phyloP scores from a whole-genome alignment of 164 flowering plant species.

The Euptelea pleiosperma region DNA sequence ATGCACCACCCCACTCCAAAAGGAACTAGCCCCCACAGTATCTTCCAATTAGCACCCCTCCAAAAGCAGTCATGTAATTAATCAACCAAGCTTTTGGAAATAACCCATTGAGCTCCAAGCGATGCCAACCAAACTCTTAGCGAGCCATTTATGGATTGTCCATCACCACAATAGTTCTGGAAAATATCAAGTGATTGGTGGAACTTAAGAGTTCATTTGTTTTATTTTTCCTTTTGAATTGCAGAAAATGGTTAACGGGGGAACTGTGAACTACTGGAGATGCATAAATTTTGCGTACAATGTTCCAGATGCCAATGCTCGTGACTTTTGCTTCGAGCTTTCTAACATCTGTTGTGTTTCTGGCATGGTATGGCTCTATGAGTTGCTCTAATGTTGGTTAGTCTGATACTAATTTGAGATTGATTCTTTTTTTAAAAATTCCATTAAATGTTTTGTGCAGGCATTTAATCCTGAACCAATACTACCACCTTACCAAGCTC shows the following conservation, averaged over 20 bases:
- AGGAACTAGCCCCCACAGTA: no score
- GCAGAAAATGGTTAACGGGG: constrained; percentile 83
- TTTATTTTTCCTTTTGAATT: background rate
- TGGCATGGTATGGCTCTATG: constrained; percentile 70
- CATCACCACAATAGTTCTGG: no score
- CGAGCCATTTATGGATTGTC: no score
- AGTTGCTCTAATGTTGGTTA: background rate
- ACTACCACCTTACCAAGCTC: constrained; percentile 20
- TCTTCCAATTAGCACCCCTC: no score
- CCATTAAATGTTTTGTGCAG: constrained; percentile 9
- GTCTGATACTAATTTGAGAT: background rate
- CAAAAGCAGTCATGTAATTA: no score
- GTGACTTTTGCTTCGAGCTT: constrained; percentile 55
- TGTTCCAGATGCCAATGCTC: constrained; percentile 56
- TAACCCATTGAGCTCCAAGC: no score
- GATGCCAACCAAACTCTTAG: no score
- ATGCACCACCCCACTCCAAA: no score
- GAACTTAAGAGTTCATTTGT: background rate
- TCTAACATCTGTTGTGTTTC: constrained; percentile 66
- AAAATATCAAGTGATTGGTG: no score
- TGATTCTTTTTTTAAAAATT: no score
- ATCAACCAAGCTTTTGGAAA: no score
- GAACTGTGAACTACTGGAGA: constrained; percentile 60
- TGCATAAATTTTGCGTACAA: constrained; percentile 61
- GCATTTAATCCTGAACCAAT: constrained; percentile 28